Evolutionary conservation across 2,329 filamentous ascomycete species (phyloP), one percentile per base, ranked within the genome.

Genomic region (Nigrospora sphaerica): DNA sequence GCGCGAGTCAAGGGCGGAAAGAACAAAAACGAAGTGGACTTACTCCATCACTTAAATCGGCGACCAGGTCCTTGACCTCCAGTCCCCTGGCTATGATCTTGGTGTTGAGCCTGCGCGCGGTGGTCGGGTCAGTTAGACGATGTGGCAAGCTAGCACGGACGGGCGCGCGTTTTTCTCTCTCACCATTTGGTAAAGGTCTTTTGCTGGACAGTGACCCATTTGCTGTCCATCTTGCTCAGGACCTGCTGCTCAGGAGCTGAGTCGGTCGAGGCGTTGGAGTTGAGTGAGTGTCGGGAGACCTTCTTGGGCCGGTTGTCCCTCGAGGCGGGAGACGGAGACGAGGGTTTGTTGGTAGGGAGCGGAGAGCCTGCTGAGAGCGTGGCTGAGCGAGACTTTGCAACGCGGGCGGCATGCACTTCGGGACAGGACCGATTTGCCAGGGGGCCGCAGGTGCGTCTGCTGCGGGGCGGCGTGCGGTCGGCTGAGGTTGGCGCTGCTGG

Each of bases 161-260:
- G 34, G 43, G 35, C 47, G 34, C 31, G 14, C 14, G 9, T 36
- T 9, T 14, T 11, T 18, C 35, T 37, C 18, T 37, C 70, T 59
- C 61, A 88, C 86, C 93, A 98, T 88, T 97, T 98, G 49, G 91
- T 95, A 69, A 98, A 98, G 28, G 93, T 98, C 79, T 97, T 98
- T 69, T 97, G 86, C 74, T 97, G 92, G 69, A 95, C 90, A 62
- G 75, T 82, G 58, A 85, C 77, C 81, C 81, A 85, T 65, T 76
- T 73, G 65, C 83, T 78, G 68, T 84, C 80, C 81, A 84, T 85
- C 65, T 72, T 83, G 59, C 68, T 68, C 52, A 74, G 64, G 52
- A 53, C 52, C 40, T 53, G 54, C 56, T 69, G 70, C 54, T 77
- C 73, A 65, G 73, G 71, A 60, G 68, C 64, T 55, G 71, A 68